phyloP scores from a whole-genome alignment of 208 protist species.

The Endotrypanum monterogeii region DNA sequence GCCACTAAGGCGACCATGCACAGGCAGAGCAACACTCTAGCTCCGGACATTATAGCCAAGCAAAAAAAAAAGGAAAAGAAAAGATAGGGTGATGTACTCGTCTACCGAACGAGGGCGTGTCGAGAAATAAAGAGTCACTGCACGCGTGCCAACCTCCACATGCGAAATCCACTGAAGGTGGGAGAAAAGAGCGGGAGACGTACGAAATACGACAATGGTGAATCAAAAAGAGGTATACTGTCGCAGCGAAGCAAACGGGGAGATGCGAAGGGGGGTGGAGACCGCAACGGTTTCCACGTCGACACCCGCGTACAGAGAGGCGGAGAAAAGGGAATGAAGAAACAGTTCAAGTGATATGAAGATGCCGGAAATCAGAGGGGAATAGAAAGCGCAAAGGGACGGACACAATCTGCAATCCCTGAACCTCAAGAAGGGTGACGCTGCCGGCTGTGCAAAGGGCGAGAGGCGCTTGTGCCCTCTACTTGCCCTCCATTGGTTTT shows the following conservation, averaged over 20 bases:
- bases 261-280: neutral
- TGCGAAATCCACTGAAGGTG: neutral
- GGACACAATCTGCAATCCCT: neutral
- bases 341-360: neutral
- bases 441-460: neutral
- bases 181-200: too few species aligned
- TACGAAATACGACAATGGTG: neutral
- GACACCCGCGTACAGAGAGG: neutral
- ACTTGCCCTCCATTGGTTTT: too few species aligned
- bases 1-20: conserved; percentile 27
- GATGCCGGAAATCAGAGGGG: neutral
- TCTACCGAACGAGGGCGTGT: neutral
- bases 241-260: neutral
- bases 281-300: neutral
- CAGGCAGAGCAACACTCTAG: conserved; percentile 25
- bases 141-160: neutral
- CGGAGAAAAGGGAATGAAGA: neutral
- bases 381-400: neutral
- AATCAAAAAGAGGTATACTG: neutral
- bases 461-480: neutral
- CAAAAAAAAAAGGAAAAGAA: neutral
- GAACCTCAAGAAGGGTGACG: neutral
- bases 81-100: neutral
- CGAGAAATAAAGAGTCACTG: neutral
- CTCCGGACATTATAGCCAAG: conserved; percentile 16